These are phyloP conservation scores for Leishmania lainsoni DNA, from an alignment of 208 protist genomes.

Conservation along the genomic window DNA sequence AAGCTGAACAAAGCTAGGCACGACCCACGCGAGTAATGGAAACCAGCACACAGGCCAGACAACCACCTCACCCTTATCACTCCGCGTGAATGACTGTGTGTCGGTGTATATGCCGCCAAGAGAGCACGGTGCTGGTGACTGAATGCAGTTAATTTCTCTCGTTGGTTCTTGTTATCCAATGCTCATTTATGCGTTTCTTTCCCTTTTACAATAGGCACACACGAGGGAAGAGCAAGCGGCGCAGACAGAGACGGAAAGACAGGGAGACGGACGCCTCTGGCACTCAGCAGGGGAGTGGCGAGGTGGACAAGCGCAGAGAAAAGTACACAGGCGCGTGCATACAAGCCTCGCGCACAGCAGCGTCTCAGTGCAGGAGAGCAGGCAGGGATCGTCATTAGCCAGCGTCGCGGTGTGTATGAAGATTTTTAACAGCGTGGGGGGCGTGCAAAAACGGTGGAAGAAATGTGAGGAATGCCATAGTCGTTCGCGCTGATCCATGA, in stretches of 20 bases:
- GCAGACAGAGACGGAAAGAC: not conserved
- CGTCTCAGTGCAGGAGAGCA: not conserved
- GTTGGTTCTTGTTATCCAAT: not conserved
- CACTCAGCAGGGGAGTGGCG: not conserved
- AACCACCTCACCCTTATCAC: not conserved
- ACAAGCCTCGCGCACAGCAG: not conserved
- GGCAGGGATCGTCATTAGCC: not conserved
- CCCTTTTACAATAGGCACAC: not conserved
- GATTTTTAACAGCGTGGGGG: not conserved
- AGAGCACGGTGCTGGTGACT: not conserved
- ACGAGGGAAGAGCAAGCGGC: not conserved
- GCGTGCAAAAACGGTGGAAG: too few relatives aligned
- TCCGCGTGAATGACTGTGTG: not conserved
- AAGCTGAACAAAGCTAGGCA: not conserved
- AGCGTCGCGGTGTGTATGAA: not conserved
- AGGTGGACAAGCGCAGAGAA: not conserved
- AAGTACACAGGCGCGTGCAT: not conserved
- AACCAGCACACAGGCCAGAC: too few relatives aligned
- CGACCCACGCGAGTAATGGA: not conserved
- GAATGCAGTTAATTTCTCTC: not conserved
- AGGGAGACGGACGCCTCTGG: not conserved
- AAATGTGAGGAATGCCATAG: not conserved
- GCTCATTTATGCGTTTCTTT: constrained; percentile 1
- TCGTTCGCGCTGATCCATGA: not conserved
- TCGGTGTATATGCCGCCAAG: not conserved